Percentiles rank a stretch among this genome's conserved stretches.
These are phyloP conservation scores for Aureobasidium sp. DNA, from an alignment of 2,329 filamentous ascomycete genomes.

Conservation along the genomic window DNA sequence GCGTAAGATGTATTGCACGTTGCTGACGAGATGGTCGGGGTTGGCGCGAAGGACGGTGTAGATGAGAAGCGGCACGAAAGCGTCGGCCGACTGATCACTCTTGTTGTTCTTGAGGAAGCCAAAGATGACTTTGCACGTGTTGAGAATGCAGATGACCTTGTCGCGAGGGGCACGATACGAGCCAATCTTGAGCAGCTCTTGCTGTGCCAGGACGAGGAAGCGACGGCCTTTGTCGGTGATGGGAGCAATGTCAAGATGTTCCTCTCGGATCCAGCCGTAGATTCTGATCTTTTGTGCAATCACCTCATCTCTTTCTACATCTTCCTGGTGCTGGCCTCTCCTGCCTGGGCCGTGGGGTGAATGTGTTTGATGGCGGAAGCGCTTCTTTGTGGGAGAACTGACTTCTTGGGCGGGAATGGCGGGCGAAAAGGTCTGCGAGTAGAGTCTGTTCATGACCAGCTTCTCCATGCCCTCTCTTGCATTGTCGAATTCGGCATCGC, in stretches of 20 bases:
- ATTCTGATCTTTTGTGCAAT: constrained; percentile 94
- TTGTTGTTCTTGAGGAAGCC: constrained; percentile 87
- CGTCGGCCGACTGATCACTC: constrained; percentile 89
- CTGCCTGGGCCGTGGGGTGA: constrained; percentile 64
- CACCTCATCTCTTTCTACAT: constrained; percentile 94
- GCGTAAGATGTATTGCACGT: constrained; percentile 94
- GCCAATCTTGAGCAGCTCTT: constrained; percentile 93
- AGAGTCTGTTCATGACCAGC: constrained; percentile 95
- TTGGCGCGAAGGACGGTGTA: constrained; percentile 93
- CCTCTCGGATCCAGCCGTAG: constrained; percentile 88
- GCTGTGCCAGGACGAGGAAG: constrained; percentile 82
- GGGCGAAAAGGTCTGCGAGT: constrained; percentile 92
- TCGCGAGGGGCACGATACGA: constrained; percentile 94
- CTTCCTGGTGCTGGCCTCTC: constrained; percentile 92
- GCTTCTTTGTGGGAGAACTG: constrained; percentile 50
- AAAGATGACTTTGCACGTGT: constrained; percentile 99
- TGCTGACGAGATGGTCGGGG: constrained; percentile 90
- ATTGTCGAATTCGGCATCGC: constrained; percentile 96
- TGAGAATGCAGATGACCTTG: constrained; percentile 96
- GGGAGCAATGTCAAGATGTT: constrained; percentile 85
- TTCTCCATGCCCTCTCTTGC: constrained; percentile 99
- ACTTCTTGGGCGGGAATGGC: constrained; percentile 77
- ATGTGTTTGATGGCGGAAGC: constrained; percentile 24
- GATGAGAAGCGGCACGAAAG: constrained; percentile 90
- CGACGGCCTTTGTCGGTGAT: constrained; percentile 79